These are phyloP conservation scores for Arthrobotrys pseudoclavata DNA, from an alignment of 2,329 filamentous ascomycete genomes.

Conservation along the genomic window DNA sequence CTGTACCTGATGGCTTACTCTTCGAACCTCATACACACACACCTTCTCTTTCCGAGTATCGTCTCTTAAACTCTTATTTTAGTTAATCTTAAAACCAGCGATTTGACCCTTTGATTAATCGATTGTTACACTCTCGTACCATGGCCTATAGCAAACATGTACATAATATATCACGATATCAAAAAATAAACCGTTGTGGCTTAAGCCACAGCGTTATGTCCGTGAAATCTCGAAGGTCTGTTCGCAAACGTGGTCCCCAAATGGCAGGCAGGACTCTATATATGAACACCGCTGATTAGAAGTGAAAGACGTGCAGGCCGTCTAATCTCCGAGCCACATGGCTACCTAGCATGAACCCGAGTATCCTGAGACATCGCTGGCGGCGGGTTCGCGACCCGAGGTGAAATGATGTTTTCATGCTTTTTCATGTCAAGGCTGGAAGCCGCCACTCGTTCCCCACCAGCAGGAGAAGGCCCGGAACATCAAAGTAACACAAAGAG, in stretches of 20 bases:
- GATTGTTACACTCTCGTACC: conserved; percentile 7
- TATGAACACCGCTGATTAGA: conserved; percentile 25
- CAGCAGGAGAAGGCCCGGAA: conserved; percentile 23
- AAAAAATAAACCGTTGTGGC: conserved; percentile 1
- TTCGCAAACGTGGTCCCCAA: conserved; percentile 36
- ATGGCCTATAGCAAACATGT: conserved; percentile 19
- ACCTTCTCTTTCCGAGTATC: conserved; percentile 7
- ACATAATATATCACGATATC: conserved; percentile 23
- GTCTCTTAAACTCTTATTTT: conserved; percentile 19
- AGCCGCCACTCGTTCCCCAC: conserved; percentile 4
- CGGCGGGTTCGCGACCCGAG: conserved; percentile 20
- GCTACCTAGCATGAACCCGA: conserved; percentile 41
- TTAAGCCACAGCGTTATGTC: conserved; percentile 15
- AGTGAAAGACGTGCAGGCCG: conserved; percentile 19
- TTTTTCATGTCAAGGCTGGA: conserved; percentile 4
- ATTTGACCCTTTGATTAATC: conserved; percentile 8
- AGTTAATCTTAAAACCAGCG: conserved; percentile 27
- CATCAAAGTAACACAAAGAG: conserved; percentile 42
- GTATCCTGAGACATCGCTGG: conserved; percentile 8
- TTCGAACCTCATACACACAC: conserved; percentile 18
- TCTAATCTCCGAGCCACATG: conserved; percentile 54
- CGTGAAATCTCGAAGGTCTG: conserved; percentile 34
- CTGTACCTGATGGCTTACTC: conserved; percentile 15
- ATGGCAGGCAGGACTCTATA: conserved; percentile 43
- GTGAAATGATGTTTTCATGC: conserved; percentile 23